Evolutionary conservation across 495 filamentous ascomycete genomes (phyloP).

Genomic region (Xylaria intraflava): DNA sequence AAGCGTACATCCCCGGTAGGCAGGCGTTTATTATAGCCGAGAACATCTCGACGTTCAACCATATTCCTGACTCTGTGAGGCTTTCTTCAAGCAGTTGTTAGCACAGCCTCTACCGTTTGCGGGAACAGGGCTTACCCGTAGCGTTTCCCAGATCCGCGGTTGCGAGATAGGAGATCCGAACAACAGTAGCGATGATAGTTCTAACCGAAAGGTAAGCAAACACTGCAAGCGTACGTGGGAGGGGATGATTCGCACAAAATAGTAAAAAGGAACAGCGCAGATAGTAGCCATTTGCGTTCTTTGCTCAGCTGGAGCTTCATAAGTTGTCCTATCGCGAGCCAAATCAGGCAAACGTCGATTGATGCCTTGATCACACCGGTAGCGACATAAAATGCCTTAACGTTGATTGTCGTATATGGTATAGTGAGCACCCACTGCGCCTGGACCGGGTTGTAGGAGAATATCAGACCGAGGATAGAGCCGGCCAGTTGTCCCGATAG

Average conservation of each 20-base stretch:
- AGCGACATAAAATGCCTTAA: not conserved
- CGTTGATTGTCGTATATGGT: not conserved
- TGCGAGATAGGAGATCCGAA: not conserved
- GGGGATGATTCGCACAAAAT: not conserved
- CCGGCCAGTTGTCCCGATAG: not conserved
- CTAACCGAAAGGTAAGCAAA: no score
- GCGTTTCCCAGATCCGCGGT: no score
- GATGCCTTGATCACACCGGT: not conserved
- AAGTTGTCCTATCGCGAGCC: not conserved
- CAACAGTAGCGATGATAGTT: not conserved
- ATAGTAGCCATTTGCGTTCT: not conserved
- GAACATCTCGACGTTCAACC: not conserved
- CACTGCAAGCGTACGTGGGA: no score
- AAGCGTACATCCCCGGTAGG: not conserved
- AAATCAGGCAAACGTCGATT: not conserved
- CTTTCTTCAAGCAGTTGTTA: not conserved
- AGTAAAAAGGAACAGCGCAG: not conserved
- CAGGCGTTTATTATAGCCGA: not conserved
- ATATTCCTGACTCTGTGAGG: not conserved
- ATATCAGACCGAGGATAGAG: not conserved
- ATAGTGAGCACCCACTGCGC: not conserved
- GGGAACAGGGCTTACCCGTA: no score
- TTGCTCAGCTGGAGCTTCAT: not conserved
- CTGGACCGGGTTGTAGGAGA: not conserved
- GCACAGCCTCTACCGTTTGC: not conserved